Conservation (phyloP, 176 grass and related monocot genomes). For the Carex littledalei region DNA sequence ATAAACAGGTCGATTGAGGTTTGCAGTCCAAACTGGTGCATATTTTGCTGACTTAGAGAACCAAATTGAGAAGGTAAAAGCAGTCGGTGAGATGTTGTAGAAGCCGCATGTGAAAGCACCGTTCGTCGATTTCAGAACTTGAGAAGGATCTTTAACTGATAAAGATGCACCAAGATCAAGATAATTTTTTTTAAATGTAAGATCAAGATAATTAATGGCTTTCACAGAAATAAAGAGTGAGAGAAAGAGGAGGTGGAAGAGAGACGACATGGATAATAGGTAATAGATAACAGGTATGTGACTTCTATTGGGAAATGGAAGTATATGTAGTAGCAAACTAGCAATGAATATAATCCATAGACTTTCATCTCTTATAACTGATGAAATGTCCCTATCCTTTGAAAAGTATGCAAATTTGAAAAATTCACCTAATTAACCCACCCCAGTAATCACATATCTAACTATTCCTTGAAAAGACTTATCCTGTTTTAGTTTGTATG, state of each 20-base stretch:
- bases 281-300: background rate
- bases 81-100: slow-evolving; percentile 6
- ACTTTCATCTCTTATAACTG: background rate
- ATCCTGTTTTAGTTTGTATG: background rate
- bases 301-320: background rate
- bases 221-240: background rate
- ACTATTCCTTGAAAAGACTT: background rate
- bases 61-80: slow-evolving; percentile 32
- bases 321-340: background rate
- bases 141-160: slow-evolving; percentile 13
- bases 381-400: background rate
- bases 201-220: background rate
- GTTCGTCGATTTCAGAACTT: slow-evolving; percentile 10
- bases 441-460: background rate
- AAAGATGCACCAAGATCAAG: background rate
- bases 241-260: background rate
- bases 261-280: background rate
- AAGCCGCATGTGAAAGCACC: slow-evolving; percentile 24
- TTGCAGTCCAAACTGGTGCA: slow-evolving; percentile 19
- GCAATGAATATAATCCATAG: too few species aligned
- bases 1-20: background rate
- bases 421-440: background rate
- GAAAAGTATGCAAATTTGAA: background rate
- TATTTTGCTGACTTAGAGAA: slow-evolving; percentile 16
- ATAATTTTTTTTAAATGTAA: background rate